Evolutionary conservation across 139 green algal genomes (phyloP), one percentile per base, ranked within the genome.

Genomic region (Bryopsis sp.): DNA sequence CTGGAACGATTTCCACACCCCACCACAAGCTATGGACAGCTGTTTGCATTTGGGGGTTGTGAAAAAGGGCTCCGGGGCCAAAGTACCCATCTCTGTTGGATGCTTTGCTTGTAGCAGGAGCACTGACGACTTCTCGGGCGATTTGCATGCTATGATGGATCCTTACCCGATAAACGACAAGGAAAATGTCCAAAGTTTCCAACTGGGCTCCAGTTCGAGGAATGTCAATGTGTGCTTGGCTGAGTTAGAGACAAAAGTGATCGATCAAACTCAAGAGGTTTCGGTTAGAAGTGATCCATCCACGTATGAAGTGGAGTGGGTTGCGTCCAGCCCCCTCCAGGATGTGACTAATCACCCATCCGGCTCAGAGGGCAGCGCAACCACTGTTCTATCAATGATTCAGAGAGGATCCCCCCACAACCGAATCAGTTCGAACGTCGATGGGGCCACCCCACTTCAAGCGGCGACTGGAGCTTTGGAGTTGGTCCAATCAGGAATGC

Each of bases 31-130:
- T 46, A 58, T 82, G 1, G 81, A 86, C 63, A 70, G 63, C 48
- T 71, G 74, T 2, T 69, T 87, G 8, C 81, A 87, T 54, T 72
- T 87, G 3, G 81, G 79, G 3, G 81, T 81, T 39, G 54, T 74
- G 8, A 26, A 72, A 33, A 73, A 73, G 2, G 68, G 38, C 0
- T 36, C 46, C 6, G 67, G 58, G 4, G 76, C 79, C 39, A 80
- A 79, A 64, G 73, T 87, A 2, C 81, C 81, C 29, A 75, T 87
- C 22, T 68, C 64, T 43, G 63, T 82, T 15, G 68, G 31, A 19
- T 72, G 54, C 50, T 78, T 83, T 28, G 19, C 8, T 61, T 8
- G 5, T 36, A 31, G 19, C 8, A 61, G 48, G 33, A 22, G 8
- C 11, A 22, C 29, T 34, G 11, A 8, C 33, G 5, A 22, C 29